Evolutionary conservation across 2,329 filamentous ascomycete genomes (phyloP).

Genomic region (Lecanicillium sp.): DNA sequence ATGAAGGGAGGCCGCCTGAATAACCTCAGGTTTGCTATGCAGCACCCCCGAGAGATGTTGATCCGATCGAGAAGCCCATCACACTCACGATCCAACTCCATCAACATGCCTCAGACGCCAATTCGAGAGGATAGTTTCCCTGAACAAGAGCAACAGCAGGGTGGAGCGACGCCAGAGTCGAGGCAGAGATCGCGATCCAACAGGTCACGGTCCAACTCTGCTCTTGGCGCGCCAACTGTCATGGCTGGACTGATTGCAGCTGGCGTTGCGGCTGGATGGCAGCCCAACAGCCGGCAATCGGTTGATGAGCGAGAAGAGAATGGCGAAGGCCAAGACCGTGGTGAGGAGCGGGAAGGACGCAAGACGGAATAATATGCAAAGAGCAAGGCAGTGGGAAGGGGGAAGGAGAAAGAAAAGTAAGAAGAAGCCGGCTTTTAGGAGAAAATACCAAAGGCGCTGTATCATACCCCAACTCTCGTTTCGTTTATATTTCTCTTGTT

Average conservation of each 20-base stretch:
- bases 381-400: constrained; percentile 1
- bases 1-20: constrained; percentile 77
- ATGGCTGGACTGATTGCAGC: constrained; percentile 80
- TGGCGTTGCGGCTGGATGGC: constrained; percentile 69
- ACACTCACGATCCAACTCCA: constrained; percentile 55
- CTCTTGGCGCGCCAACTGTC: constrained; percentile 64
- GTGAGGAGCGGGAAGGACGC: too few species aligned
- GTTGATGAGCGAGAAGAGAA: constrained; percentile 16
- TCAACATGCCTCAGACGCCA: constrained; percentile 53
- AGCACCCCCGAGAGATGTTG: constrained; percentile 65
- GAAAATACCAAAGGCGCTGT: too few species aligned
- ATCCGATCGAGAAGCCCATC: constrained; percentile 56
- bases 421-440: neutral
- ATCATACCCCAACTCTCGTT: constrained; percentile 1
- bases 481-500: constrained; percentile 5
- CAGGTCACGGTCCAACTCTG: constrained; percentile 59
- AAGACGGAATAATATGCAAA: constrained; percentile 3
- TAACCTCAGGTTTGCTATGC: constrained; percentile 69
- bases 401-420: neutral
- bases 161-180: constrained; percentile 50
- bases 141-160: constrained; percentile 16
- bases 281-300: constrained; percentile 50
- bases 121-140: constrained; percentile 46
- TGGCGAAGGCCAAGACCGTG: neutral
- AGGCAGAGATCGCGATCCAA: constrained; percentile 60